These are phyloP conservation scores for Phanerochaete carnosa DNA, from an alignment of 768 basidiomycete genomes.

Conservation along the genomic window DNA sequence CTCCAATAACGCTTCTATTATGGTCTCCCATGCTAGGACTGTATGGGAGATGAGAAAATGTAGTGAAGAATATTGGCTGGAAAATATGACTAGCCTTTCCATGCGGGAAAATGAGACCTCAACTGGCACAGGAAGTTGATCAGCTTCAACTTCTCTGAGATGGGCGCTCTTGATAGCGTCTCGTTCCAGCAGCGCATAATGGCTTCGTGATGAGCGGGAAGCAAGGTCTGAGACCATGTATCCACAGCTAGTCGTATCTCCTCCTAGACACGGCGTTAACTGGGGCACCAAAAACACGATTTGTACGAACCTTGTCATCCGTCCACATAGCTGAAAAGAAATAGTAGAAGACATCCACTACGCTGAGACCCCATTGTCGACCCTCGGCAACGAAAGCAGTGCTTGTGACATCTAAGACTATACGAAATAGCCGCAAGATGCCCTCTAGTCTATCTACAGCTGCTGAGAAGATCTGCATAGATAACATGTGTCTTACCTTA, in stretches of 20 bases:
- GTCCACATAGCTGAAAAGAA: conserved; percentile 65
- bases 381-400: conserved; percentile 60
- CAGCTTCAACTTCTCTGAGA: conserved; percentile 54
- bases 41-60: neutral
- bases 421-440: conserved; percentile 55
- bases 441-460: conserved; percentile 42
- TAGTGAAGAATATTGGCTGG: neutral
- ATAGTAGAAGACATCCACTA: conserved; percentile 52
- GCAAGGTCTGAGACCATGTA: conserved; percentile 55
- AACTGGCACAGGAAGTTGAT: conserved; percentile 65
- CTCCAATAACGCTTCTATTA: conserved; percentile 57
- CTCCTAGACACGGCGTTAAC: conserved; percentile 42
- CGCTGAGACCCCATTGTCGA: conserved; percentile 63
- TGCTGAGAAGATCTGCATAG: neutral
- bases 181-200: conserved; percentile 71
- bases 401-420: conserved; percentile 64
- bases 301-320: conserved; percentile 49
- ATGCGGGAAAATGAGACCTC: conserved; percentile 61
- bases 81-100: conserved; percentile 50
- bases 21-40: conserved; percentile 66
- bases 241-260: conserved; percentile 60
- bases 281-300: neutral
- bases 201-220: conserved; percentile 62
- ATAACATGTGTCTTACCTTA: conserved; percentile 36
- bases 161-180: conserved; percentile 49